These are phyloP conservation scores for Malus hybrid DNA, from an alignment of 331 rosid species.

Conservation along the genomic window DNA sequence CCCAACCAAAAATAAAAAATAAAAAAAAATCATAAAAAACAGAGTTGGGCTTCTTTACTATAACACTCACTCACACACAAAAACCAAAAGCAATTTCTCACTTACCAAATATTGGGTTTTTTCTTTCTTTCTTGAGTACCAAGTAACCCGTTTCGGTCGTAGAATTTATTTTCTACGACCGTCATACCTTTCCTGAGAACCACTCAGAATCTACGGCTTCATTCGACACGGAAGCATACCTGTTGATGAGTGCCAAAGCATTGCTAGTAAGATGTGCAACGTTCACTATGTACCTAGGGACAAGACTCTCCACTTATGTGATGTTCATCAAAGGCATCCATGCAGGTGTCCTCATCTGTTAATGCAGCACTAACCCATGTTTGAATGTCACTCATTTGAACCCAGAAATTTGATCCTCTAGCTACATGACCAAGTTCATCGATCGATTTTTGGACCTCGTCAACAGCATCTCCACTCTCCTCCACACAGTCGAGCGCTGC, in stretches of 20 bases:
- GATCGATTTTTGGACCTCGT: conserved; percentile 20
- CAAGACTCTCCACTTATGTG: not conserved
- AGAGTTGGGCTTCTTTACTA: not conserved
- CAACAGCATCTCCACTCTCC: conserved; percentile 17
- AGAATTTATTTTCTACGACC: too few species aligned
- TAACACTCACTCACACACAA: not conserved
- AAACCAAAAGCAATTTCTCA: too few species aligned
- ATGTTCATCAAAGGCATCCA: conserved; percentile 25
- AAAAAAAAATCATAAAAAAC: too few species aligned
- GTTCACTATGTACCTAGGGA: conserved; percentile 11
- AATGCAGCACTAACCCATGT: conserved; percentile 43
- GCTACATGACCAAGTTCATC: conserved; percentile 6
- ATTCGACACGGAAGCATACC: conserved; percentile 10
- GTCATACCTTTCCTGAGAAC: not conserved
- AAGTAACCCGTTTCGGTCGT: not conserved
- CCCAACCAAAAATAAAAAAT: not conserved
- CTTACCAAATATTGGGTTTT: not conserved
- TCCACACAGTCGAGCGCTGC: conserved; percentile 30
- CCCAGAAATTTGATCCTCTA: conserved; percentile 3
- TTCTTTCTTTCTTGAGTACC: not conserved
- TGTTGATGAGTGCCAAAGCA: conserved; percentile 33
- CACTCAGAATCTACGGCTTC: not conserved
- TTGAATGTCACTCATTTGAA: conserved; percentile 25
- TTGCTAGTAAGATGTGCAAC: conserved; percentile 29
- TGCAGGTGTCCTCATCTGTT: conserved; percentile 33